Evolutionary conservation across 805 yeast species (phyloP), one percentile per base, ranked within the genome.

Genomic region (Ogataea henricii): DNA sequence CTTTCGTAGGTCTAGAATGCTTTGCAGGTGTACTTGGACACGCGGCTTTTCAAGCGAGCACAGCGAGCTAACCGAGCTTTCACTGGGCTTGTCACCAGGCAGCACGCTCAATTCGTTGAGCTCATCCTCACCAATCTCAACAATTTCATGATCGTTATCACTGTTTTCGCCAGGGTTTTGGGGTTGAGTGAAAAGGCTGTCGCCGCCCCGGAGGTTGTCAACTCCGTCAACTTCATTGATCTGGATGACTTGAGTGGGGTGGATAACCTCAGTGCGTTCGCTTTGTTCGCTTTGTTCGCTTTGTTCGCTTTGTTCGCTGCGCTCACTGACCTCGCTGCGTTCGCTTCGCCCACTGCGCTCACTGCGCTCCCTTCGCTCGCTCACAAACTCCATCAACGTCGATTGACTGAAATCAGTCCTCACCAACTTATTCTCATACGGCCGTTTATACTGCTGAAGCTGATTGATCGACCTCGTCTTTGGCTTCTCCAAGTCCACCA

Each of bases 331-430:
- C 25, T 27, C 18, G 34, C 17, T 8, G 4, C 16, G 17, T 5
- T 14, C 8, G 34, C 34, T n/a, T n/a, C 16, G 34, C 17, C 8
- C 34, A 8, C 34, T 3, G 3, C 4, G 34, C 34, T 14, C 34
- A 3, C 34, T 13, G 16, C 8, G 18, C 34, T n/a, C 34, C 8
- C 17, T 6, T 16, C 9, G 18, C 16, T n/a, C 32, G 32, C 32
- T 29, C 25, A 71, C 48, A 44, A 67, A 70, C 0, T 74, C 56
- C 0, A 81, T 72, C 20, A 83, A 63, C 23, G 77, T 81, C 2
- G 78, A 66, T 58, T 89, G 96, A 48, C 68, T 72, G 2, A 82
- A 75, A 60, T 87, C 94, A 0, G 89, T 85, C 51, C 96, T 68
- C 2, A 87, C 89, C 56, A 86, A 62, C 46, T 82, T 79, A 57